phyloP scores from a whole-genome alignment of 805 yeast species.

The Starmerella apis region DNA sequence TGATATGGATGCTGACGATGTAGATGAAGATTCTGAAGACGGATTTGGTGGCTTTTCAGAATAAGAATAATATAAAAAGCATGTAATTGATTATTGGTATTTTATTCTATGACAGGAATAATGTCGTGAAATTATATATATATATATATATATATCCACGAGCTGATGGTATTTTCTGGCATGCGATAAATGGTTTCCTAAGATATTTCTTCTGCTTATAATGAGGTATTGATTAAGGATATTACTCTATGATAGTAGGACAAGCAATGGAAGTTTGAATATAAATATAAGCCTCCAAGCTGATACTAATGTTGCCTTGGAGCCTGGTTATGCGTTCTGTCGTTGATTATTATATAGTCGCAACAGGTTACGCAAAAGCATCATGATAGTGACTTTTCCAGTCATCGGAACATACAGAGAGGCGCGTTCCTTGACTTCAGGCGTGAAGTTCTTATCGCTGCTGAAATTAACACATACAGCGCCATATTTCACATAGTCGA shows the following conservation, averaged over 20 bases:
- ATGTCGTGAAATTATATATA: no score
- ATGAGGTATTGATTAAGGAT: neutral
- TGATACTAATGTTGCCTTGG: no score
- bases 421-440: slow-evolving; percentile 73
- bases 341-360: slow-evolving; percentile 58
- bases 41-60: slow-evolving; percentile 21
- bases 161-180: no score
- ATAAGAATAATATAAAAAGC: neutral
- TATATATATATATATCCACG: no score
- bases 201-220: no score
- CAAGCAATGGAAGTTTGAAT: neutral
- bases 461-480: slow-evolving; percentile 86
- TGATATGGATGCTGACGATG: slow-evolving; percentile 9
- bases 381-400: slow-evolving; percentile 92
- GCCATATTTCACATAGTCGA: slow-evolving; percentile 69
- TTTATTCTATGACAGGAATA: neutral
- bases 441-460: slow-evolving; percentile 71
- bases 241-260: neutral
- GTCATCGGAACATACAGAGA: slow-evolving; percentile 89
- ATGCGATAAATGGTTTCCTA: no score
- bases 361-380: slow-evolving; percentile 80
- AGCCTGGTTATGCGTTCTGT: neutral
- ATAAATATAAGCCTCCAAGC: neutral
- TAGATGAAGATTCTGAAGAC: slow-evolving; percentile 31
- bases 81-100: slow-evolving; percentile 2